Evolutionary conservation across 129 eudicot genomes (phyloP), one percentile per base, ranked within the genome.

Genomic region (Solidago caesia): DNA sequence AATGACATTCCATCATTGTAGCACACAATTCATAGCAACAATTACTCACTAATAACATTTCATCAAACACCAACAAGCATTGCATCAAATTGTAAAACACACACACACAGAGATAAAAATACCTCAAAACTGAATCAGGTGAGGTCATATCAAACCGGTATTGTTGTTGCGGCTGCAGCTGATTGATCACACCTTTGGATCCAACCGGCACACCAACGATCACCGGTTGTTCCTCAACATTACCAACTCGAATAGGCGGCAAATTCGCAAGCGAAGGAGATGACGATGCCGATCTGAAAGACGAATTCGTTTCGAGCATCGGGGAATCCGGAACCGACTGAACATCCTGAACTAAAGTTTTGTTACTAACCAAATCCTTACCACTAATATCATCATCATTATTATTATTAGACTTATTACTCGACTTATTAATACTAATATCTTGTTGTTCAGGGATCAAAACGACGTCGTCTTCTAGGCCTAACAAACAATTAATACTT

Each of bases 111-210:
- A 53, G 29, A 68, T 55, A 4, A 44, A 5, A 12, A 12, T 87
- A 89, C 98, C 98, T 89, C 15, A 88, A 89, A 56, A 84, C 90
- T 5, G 96, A 92, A 77, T 84, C 89, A 11, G 97, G 97, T 33
- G 97, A 92, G 59, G 83, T 64, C 87, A 87, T 70, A 78, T 86
- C 92, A 71, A 79, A 49, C 0, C 75, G 57, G 25, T 88, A 95
- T 26, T 72, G 71, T 75, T 75, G 82, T 2, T 81, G 86, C 25
- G 48, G 85, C n/a, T n/a, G 69, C 6, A 8, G 27, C 5, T 63
- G 79, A 44, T 76, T 75, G 45, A 81, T 53, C 72, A 73, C 68
- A 43, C 59, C 85, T 15, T 77, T 62, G 1, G 74, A 75, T 4
- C 65, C 51, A 8, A 76, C 41, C 43, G 75, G 82, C 16, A 56